A percentile compares a stretch with the other conserved stretches of the same genome.
Evolutionary conservation across 148 eudicot species (phyloP).

Genomic region (Spergularia bocconei): DNA sequence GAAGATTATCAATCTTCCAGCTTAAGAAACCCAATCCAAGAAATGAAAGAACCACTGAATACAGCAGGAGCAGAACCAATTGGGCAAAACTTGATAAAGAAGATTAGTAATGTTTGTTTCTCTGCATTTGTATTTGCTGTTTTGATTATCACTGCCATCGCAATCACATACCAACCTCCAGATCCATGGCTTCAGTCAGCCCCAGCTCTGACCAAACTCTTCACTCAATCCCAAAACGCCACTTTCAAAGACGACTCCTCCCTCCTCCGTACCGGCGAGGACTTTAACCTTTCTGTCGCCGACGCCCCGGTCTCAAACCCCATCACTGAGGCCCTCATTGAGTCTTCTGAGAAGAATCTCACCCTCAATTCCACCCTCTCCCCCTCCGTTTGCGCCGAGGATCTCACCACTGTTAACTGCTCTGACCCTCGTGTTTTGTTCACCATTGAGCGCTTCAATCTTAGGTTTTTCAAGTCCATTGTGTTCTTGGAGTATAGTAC

Average conservation of each 20-base stretch:
- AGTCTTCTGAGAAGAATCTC: constrained; percentile 42
- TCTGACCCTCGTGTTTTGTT: constrained; percentile 69
- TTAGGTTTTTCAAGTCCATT: constrained; percentile 62
- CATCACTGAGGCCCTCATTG: constrained; percentile 53
- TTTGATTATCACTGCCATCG: constrained; percentile 66
- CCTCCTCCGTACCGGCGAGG: constrained; percentile 82
- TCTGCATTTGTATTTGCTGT: constrained; percentile 84
- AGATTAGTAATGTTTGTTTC: constrained; percentile 88
- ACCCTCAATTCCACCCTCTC: constrained; percentile 31
- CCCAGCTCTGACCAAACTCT: constrained; percentile 70
- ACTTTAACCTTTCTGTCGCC: constrained; percentile 42
- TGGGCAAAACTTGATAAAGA: constrained; percentile 77
- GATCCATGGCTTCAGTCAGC: constrained; percentile 95
- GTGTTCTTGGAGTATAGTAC: constrained; percentile 59
- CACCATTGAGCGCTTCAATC: constrained; percentile 72
- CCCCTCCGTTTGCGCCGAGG: constrained; percentile 40
- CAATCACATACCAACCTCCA: constrained; percentile 93
- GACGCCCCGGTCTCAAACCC: constrained; percentile 23
- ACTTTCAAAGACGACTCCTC: constrained; percentile 83
- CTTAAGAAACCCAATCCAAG: not conserved
- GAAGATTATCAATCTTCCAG: too few species aligned
- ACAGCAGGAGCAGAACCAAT: constrained; percentile 49
- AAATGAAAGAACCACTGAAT: constrained; percentile 21
- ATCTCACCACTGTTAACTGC: constrained; percentile 56
- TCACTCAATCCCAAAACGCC: constrained; percentile 66